A percentile compares a stretch with the other conserved stretches of the same genome.
Evolutionary conservation across 140 eudicot genomes (phyloP).

Genomic region (Bidens hawaiensis): DNA sequence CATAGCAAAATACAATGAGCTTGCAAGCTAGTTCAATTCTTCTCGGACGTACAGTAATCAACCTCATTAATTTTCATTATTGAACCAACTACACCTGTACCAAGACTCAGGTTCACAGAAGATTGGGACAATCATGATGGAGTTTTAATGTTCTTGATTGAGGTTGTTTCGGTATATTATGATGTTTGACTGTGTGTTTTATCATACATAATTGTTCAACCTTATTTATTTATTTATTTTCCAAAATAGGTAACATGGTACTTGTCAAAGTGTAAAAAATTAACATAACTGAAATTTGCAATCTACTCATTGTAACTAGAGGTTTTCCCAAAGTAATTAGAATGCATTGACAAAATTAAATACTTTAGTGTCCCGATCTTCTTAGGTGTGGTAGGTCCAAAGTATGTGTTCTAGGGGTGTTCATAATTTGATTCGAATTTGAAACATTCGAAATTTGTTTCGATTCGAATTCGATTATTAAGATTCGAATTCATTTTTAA

Average conservation of each 20-base stretch:
- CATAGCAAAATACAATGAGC: background rate
- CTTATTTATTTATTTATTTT: background rate
- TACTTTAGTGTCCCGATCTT: no score
- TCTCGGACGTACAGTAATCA: background rate
- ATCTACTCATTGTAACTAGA: background rate
- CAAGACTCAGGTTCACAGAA: background rate
- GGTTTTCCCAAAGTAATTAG: background rate
- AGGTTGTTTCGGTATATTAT: background rate
- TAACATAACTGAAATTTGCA: background rate
- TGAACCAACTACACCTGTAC: background rate
- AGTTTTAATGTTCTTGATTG: background rate
- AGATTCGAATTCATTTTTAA: no score
- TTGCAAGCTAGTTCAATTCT: constrained; percentile 6
- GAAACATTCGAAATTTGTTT: no score
- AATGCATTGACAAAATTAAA: background rate
- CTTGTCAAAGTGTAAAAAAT: background rate
- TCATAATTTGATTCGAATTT: no score
- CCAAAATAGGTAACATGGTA: background rate
- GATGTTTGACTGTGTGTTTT: background rate
- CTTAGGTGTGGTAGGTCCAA: no score
- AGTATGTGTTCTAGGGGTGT: no score
- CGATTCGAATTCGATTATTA: no score
- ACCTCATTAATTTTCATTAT: constrained; percentile 3
- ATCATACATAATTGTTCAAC: background rate
- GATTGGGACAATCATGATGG: background rate